Base-by-base conservation (phyloP, 352 stramenopile species). In the Phytophthora quininea region DNA sequence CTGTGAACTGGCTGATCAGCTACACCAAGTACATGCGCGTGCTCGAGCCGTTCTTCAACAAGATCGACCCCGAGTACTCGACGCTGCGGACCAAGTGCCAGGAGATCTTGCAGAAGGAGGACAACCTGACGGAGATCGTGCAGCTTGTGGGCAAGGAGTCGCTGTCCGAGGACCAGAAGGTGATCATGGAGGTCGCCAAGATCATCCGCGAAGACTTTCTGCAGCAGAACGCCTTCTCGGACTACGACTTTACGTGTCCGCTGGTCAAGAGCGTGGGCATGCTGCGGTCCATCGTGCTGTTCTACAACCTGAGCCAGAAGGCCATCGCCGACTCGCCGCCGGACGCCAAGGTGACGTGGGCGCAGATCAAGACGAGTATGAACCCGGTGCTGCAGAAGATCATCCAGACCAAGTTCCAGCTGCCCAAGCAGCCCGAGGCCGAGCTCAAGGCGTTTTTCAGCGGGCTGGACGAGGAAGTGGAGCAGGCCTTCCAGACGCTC, bases 1-100 rank as follows among this genome's bases (percentile, higher is more conserved):
- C 92, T 31, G 86, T 99, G 5, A 99, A 99, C 84, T 99, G 98
- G 98, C 83, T 99, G 33, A 98, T 99, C 68, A 99, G 93, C 45
- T 99, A 99, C 92, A 99, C 97, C 73, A 99, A 99, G 93, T 99
- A 99, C 92, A 99, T 99, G 97, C 93, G 98, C 68, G 97, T 99
- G 65, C 89, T 99, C 31, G 98, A 99, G 72, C 97, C 97, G 14
- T 99, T 99, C 82, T 99, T 99, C 84, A 99, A 99, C 85, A 97
- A 97, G 73, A 98, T 99, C 66, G 97, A 99, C 75, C 80, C 90
- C 10, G 93, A 99, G 67, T 99, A 99, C 82, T 98, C 94, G 52
- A 92, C 90, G 61, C 84, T 99, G 69, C 95, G 97, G 73, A 99
- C 98, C 69, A 95, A 97, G 71, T 97, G 90, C 67, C 92, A 98